Evolutionary conservation across 495 filamentous ascomycete species (phyloP).

Genomic region (Penicillium pancosmium): DNA sequence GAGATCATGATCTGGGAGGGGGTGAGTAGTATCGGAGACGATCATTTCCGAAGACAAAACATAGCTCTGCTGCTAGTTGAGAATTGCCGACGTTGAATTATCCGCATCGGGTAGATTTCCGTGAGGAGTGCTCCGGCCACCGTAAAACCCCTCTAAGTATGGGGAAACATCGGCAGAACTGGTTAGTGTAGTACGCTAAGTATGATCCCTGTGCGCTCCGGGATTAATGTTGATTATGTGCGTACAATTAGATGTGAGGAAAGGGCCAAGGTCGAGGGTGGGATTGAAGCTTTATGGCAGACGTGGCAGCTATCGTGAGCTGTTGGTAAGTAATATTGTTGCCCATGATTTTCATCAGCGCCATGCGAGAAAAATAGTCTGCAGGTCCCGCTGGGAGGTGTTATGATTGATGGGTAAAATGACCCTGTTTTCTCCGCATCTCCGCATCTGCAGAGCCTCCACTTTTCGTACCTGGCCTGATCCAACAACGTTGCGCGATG

Average conservation of each 20-base stretch:
- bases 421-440: slow-evolving; percentile 16
- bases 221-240: neutral
- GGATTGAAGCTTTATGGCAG: no score
- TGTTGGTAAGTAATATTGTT: neutral
- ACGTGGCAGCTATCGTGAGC: no score
- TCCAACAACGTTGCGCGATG: neutral
- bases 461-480: slow-evolving; percentile 7
- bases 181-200: slow-evolving; percentile 4
- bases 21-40: slow-evolving; percentile 1
- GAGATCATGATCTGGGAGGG: neutral
- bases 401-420: slow-evolving; percentile 28
- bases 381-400: neutral
- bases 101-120: slow-evolving; percentile 26
- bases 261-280: neutral
- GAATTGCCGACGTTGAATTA: slow-evolving; percentile 7
- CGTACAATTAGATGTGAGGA: neutral
- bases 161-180: slow-evolving; percentile 23
- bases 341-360: slow-evolving; percentile 11
- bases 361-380: neutral
- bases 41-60: slow-evolving; percentile 9
- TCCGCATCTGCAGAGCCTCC: slow-evolving; percentile 19
- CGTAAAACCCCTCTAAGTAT: neutral
- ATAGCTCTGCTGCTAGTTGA: slow-evolving; percentile 1
- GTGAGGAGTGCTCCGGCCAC: slow-evolving; percentile 21
- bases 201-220: neutral